Conservation (phyloP, 2,329 filamentous ascomycete species). For the Alternaria dauci region DNA sequence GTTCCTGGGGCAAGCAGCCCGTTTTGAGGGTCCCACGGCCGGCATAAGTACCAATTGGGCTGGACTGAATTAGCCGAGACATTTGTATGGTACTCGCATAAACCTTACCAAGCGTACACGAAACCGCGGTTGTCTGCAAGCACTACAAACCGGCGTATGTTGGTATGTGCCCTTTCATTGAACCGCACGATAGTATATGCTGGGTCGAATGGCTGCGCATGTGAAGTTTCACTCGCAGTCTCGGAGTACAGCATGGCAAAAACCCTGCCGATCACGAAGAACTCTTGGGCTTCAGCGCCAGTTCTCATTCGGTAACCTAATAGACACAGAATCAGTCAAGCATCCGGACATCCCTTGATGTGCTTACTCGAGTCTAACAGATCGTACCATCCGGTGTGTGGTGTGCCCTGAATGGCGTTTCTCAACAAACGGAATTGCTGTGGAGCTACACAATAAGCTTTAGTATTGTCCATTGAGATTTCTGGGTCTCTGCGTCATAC, state of each 20-base stretch:
- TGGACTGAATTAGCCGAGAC: slow-evolving; percentile 19
- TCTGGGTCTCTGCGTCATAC: not conserved
- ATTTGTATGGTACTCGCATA: too few relatives aligned
- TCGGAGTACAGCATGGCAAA: slow-evolving; percentile 36
- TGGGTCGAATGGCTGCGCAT: not conserved
- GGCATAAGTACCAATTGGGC: slow-evolving; percentile 54
- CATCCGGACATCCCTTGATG: not conserved
- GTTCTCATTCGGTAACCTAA: slow-evolving; percentile 33
- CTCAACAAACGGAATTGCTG: not conserved
- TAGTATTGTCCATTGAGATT: not conserved
- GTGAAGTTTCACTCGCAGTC: slow-evolving; percentile 12
- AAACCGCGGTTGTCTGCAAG: slow-evolving; percentile 29
- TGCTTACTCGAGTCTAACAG: slow-evolving; percentile 14
- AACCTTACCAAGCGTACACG: slow-evolving; percentile 33
- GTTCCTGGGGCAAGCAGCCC: slow-evolving; percentile 47
- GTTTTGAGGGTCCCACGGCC: slow-evolving; percentile 48
- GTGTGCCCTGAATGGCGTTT: slow-evolving; percentile 6
- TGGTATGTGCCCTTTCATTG: slow-evolving; percentile 22
- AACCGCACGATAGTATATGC: slow-evolving; percentile 26
- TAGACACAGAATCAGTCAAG: not conserved
- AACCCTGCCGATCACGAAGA: slow-evolving; percentile 32
- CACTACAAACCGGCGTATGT: slow-evolving; percentile 42
- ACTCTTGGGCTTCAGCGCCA: slow-evolving; percentile 16
- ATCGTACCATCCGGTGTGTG: slow-evolving; percentile 15
- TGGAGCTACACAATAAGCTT: not conserved